Percentiles rank a stretch among this genome's conserved stretches.
Evolutionary conservation across 768 basidiomycete genomes (phyloP).

Genomic region (Chalciporus pseudorubinellus): DNA sequence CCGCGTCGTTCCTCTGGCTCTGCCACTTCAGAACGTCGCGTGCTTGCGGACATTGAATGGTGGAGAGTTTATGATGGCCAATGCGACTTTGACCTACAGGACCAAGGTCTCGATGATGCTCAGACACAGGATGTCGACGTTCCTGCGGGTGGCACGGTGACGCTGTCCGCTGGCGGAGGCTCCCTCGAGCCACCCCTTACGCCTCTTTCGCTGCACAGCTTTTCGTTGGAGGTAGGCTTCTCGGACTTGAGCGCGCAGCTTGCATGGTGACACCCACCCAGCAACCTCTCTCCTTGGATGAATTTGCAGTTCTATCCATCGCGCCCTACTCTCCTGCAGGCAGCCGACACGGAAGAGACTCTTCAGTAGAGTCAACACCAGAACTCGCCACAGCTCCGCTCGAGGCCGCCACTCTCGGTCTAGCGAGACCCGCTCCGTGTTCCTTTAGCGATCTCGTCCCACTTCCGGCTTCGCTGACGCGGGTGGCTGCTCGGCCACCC

Average conservation of each 20-base stretch:
- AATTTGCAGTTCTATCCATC: conserved; percentile 57
- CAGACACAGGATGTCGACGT: conserved; percentile 10
- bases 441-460: conserved; percentile 33
- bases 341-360: conserved; percentile 40
- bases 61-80: conserved; percentile 79
- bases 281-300: conserved; percentile 36
- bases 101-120: conserved; percentile 24
- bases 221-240: conserved; percentile 25
- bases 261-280: conserved; percentile 24
- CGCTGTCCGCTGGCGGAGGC: conserved; percentile 38
- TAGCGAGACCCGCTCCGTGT: conserved; percentile 39
- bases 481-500: conserved; percentile 22
- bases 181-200: conserved; percentile 37
- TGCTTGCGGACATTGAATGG: conserved; percentile 87
- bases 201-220: conserved; percentile 28
- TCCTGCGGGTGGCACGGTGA: conserved; percentile 28
- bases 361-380: conserved; percentile 56
- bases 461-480: conserved; percentile 20
- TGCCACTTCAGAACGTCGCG: conserved; percentile 60
- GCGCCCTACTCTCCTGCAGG: conserved; percentile 51
- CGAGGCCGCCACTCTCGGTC: conserved; percentile 38
- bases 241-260: neutral
- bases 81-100: conserved; percentile 36
- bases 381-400: conserved; percentile 40
- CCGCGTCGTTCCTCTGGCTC: conserved; percentile 67